Evolutionary conservation across 163 green algal species (phyloP).

Genomic region (Dunaliella salina): DNA sequence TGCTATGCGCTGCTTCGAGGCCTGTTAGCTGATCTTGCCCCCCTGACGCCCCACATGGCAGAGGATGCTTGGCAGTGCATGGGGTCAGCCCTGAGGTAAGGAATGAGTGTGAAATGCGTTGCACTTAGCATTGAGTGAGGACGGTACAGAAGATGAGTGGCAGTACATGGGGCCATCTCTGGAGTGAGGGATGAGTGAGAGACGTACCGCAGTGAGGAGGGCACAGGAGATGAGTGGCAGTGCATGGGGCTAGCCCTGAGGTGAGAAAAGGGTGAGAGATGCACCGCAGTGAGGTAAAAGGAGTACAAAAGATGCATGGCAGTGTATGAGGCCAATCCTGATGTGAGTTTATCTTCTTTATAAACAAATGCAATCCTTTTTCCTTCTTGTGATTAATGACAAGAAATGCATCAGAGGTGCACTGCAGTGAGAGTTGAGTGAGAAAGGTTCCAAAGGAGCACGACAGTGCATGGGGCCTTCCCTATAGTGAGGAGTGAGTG

Average conservation of each 20-base stretch:
- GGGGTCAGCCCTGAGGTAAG: background rate
- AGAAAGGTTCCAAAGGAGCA: conserved; percentile 23
- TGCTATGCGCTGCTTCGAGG: conserved; percentile 61
- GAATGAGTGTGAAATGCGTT: background rate
- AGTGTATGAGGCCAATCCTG: background rate
- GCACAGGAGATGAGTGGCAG: background rate
- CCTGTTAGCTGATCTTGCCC: conserved; percentile 54
- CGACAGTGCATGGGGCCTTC: conserved; percentile 45
- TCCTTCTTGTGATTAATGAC: too few species aligned
- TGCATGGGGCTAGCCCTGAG: background rate
- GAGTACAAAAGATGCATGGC: conserved; percentile 87
- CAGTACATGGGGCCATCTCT: background rate
- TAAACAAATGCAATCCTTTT: too few species aligned
- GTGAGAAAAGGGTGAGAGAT: background rate
- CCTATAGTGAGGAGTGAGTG: background rate
- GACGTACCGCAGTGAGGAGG: background rate
- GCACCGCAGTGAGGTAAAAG: background rate
- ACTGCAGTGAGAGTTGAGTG: background rate
- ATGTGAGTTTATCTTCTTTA: too few species aligned
- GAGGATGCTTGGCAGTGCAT: conserved; percentile 86
- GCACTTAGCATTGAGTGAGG: too few species aligned
- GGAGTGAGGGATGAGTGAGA: background rate
- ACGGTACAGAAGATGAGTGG: background rate
- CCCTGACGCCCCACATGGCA: conserved; percentile 90
- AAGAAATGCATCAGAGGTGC: too few species aligned